phyloP scores from a whole-genome alignment of 179 eudicot genomes.

The Kewa caespitosa region DNA sequence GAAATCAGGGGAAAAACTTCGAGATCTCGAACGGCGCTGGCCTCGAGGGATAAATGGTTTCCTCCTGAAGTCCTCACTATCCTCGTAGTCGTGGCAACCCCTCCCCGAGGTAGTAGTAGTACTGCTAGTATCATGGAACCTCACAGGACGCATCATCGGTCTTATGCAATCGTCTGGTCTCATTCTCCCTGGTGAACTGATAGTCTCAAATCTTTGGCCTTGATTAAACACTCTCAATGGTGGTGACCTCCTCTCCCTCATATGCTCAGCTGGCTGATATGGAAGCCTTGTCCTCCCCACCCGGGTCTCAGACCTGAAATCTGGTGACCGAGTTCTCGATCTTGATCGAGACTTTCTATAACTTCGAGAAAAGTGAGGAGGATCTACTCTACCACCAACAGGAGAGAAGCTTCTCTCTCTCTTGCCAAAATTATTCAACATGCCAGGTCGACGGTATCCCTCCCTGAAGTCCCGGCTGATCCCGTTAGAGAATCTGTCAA shows the following conservation, averaged over 20 bases:
- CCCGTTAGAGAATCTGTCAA: conserved; percentile 33
- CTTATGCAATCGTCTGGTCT: conserved; percentile 31
- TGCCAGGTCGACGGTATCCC: conserved; percentile 41
- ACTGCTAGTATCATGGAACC: conserved; percentile 24
- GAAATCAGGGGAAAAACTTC: conserved; percentile 45
- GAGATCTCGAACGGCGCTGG: conserved; percentile 33
- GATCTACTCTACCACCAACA: conserved; percentile 31
- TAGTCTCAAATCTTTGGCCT: conserved; percentile 26
- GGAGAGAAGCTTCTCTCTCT: conserved; percentile 57
- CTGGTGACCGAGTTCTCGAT: conserved; percentile 73
- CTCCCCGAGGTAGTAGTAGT: conserved; percentile 21
- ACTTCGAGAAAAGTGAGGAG: conserved; percentile 30
- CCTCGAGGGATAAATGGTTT: conserved; percentile 28
- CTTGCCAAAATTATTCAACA: conserved; percentile 35
- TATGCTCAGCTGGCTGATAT: conserved; percentile 29
- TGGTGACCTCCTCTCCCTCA: conserved; percentile 32
- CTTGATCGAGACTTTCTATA: conserved; percentile 58
- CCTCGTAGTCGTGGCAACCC: conserved; percentile 24
- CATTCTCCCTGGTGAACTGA: conserved; percentile 25
- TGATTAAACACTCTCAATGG: conserved; percentile 25
- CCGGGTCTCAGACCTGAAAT: conserved; percentile 33
- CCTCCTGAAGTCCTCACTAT: conserved; percentile 21
- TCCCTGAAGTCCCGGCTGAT: conserved; percentile 44
- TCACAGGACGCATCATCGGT: conserved; percentile 26
- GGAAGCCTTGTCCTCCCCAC: conserved; percentile 31